Evolutionary conservation across 1,139 yeast genomes (phyloP).

Genomic region (Yamadazyma aaseri): DNA sequence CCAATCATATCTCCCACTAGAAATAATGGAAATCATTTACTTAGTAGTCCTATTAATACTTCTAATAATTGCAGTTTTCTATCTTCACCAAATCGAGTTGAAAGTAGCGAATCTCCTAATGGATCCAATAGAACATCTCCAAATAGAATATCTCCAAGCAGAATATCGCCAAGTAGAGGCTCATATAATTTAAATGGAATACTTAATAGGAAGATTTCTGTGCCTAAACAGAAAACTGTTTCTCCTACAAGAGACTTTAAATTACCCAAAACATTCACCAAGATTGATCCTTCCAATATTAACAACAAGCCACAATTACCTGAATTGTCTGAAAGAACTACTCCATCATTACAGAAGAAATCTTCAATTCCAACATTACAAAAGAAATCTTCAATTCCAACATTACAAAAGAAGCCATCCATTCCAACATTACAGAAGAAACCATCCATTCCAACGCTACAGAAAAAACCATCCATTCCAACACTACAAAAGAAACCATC

Average conservation of each 20-base stretch:
- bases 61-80: neutral
- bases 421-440: conserved; percentile 16
- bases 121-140: conserved; percentile 9
- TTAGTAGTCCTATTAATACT: neutral
- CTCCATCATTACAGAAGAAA: conserved; percentile 5
- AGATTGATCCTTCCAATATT: conserved; percentile 11
- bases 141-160: conserved; percentile 8
- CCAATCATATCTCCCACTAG: conserved; percentile 3
- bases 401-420: conserved; percentile 14
- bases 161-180: conserved; percentile 16
- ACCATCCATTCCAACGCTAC: conserved; percentile 9
- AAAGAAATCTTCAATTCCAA: conserved; percentile 11
- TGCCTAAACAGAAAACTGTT: conserved; percentile 12
- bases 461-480: conserved; percentile 12
- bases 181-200: conserved; percentile 39
- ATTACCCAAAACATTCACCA: conserved; percentile 14
- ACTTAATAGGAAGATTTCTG: conserved; percentile 20
- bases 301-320: no score
- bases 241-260: conserved; percentile 16
- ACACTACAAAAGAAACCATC: neutral
- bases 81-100: conserved; percentile 9
- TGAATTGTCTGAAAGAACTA: neutral
- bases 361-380: conserved; percentile 9
- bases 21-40: neutral
- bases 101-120: conserved; percentile 12